Evolutionary conservation across 202 grass and related monocot species (phyloP), one percentile per base, ranked within the genome.

Genomic region (Panicum hallii): DNA sequence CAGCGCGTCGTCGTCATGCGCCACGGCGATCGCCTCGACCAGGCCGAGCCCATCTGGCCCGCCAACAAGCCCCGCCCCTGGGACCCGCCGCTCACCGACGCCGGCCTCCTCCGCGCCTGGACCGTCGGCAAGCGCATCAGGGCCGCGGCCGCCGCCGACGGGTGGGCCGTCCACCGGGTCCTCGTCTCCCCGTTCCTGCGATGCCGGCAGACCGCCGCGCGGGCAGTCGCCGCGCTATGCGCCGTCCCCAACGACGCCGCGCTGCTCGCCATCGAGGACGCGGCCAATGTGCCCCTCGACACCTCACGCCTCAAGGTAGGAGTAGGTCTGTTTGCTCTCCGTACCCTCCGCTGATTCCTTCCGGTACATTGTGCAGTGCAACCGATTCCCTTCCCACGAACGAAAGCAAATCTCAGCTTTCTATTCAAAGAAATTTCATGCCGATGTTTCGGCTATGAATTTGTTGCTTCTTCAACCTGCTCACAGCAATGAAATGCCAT

Each of bases 111-210:
- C 87, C 78, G 92, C 30, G 91, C 93, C 50, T 95, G 89, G 91
- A 82, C 82, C 62, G 77, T 88, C 72, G 95, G 80, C 17, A 95
- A 90, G 65, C 78, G 87, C 67, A 85, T 98, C 77, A 75, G 89
- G 48, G 70, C 41, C 22, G 60, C 79, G 40, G 88, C 83, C 16
- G 68, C 75, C 80, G 78, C 82, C 43, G 54, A 68, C 16, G 84
- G 66, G 6, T 91, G 69, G 67, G 78, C 72, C 43, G 19, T 98
- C 83, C 78, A 92, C 53, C 87, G 95, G 44, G 89, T 89, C 48
- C 15, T 97, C 77, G 92, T 97, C 44, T 97, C 95, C 17, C 95
- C 92, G n/a, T 98, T 98, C 83, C 67, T 77, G 32, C 92, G 95
- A 38, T 98, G 95, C 87, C 90, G 88, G 49, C 85, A 98, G 92